Evolutionary conservation across 208 protist genomes (phyloP).

Genomic region (Leishmania tropica): DNA sequence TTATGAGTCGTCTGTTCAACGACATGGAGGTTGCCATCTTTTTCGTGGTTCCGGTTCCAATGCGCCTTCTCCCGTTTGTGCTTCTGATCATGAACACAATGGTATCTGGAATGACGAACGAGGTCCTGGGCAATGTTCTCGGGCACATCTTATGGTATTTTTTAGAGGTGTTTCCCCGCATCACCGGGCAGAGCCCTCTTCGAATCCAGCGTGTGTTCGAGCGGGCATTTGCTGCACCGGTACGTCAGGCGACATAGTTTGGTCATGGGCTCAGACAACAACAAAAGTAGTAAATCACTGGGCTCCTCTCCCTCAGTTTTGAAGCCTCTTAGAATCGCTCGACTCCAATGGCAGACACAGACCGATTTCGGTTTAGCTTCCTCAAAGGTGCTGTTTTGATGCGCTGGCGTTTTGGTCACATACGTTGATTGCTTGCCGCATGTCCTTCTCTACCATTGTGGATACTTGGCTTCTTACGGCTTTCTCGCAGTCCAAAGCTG

Average conservation of each 20-base stretch:
- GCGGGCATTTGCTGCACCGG: constrained; percentile 16
- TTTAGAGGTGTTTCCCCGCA: constrained; percentile 86
- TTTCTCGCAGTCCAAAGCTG: not conserved
- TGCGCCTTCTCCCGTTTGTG: constrained; percentile 61
- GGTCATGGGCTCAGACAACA: not conserved
- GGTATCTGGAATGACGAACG: constrained; percentile 30
- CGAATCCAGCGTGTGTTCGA: constrained; percentile 50
- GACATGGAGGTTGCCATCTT: constrained; percentile 63
- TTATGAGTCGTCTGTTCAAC: constrained; percentile 66
- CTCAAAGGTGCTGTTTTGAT: not conserved
- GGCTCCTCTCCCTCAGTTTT: not conserved
- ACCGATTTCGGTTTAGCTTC: not conserved
- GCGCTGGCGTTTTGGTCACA: not conserved
- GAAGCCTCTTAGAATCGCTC: not conserved
- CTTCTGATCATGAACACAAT: constrained; percentile 44
- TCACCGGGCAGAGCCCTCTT: constrained; percentile 68
- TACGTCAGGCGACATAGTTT: constrained; percentile 4
- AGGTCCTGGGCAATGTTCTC: constrained; percentile 56
- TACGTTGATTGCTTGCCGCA: not conserved
- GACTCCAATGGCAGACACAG: not conserved
- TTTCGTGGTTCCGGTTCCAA: constrained; percentile 50
- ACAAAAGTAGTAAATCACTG: not conserved
- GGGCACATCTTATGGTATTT: constrained; percentile 85
- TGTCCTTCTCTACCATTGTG: not conserved
- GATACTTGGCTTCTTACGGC: not conserved